phyloP scores from a whole-genome alignment of 1,139 yeast species.

The Lodderomyces metapsilosis region DNA sequence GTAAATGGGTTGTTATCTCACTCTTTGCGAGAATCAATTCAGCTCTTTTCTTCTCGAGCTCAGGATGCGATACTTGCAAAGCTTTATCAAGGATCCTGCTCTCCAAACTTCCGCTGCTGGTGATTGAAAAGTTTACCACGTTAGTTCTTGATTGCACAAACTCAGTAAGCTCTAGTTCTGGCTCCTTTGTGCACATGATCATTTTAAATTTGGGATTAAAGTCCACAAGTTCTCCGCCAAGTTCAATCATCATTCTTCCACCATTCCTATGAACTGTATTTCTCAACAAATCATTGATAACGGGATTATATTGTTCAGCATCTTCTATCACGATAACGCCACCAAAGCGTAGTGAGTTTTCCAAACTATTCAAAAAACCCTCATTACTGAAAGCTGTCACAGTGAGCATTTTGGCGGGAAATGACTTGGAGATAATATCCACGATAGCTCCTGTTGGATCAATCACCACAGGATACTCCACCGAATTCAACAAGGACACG shows the following conservation, averaged over 20 bases:
- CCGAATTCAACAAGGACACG: constrained; percentile 49
- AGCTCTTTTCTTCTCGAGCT: constrained; percentile 56
- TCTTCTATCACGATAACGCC: constrained; percentile 70
- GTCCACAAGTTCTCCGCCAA: constrained; percentile 69
- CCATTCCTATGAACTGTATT: constrained; percentile 65
- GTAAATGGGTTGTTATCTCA: constrained; percentile 56
- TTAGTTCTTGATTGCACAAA: constrained; percentile 63
- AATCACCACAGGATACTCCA: constrained; percentile 53
- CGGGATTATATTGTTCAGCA: constrained; percentile 78
- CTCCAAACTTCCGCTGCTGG: constrained; percentile 63
- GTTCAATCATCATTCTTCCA: constrained; percentile 60
- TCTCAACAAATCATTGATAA: constrained; percentile 60
- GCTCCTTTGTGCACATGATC: constrained; percentile 61
- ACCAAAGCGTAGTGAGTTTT: constrained; percentile 83
- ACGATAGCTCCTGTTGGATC: constrained; percentile 66
- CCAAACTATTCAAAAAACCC: constrained; percentile 68
- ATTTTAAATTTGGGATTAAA: constrained; percentile 63
- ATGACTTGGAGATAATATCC: constrained; percentile 35
- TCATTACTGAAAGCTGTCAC: constrained; percentile 72
- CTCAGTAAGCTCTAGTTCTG: constrained; percentile 46
- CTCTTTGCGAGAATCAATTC: constrained; percentile 56
- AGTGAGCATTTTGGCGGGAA: constrained; percentile 38
- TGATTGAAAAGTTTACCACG: constrained; percentile 68
- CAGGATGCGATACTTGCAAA: constrained; percentile 60
- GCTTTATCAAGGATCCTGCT: constrained; percentile 61